Percentiles rank a stretch among this genome's conserved stretches.
These are phyloP conservation scores for Pseudocercospora fuligena DNA, from an alignment of 2,329 filamentous ascomycete genomes.

Conservation along the genomic window DNA sequence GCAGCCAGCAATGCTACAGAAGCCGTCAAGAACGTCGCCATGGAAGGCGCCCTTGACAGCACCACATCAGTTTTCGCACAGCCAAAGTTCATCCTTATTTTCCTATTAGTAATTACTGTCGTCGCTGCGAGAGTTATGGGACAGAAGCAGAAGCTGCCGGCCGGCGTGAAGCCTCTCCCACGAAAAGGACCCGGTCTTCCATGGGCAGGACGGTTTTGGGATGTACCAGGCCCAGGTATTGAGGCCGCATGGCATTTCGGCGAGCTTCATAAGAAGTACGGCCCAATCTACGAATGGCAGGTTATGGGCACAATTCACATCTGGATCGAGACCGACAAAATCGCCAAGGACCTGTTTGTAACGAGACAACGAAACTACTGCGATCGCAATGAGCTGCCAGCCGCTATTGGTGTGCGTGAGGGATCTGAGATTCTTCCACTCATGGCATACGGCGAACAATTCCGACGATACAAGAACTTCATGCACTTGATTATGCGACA, in stretches of 20 bases:
- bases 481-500: slow-evolving; percentile 43
- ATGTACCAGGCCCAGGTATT: slow-evolving; percentile 39
- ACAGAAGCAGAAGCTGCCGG: slow-evolving; percentile 30
- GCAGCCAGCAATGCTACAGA: not conserved
- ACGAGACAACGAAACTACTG: slow-evolving; percentile 40
- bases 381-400: slow-evolving; percentile 43
- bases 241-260: slow-evolving; percentile 44
- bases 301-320: slow-evolving; percentile 41
- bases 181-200: slow-evolving; percentile 35
- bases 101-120: slow-evolving; percentile 20
- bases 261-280: slow-evolving; percentile 41
- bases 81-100: slow-evolving; percentile 21
- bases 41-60: not conserved
- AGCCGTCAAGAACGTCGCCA: slow-evolving; percentile 6
- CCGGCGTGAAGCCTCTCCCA: slow-evolving; percentile 35
- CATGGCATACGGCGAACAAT: slow-evolving; percentile 40
- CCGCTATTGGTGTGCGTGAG: slow-evolving; percentile 38
- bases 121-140: slow-evolving; percentile 23
- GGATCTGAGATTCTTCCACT: slow-evolving; percentile 41
- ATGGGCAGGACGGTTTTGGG: slow-evolving; percentile 41
- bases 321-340: slow-evolving; percentile 44
- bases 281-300: slow-evolving; percentile 44
- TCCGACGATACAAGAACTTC: slow-evolving; percentile 42
- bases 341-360: slow-evolving; percentile 42
- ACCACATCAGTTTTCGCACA: slow-evolving; percentile 15